Base-by-base conservation (phyloP, 371 early-diverging fungal genomes). In the Thermomucor indicae-seudaticae region DNA sequence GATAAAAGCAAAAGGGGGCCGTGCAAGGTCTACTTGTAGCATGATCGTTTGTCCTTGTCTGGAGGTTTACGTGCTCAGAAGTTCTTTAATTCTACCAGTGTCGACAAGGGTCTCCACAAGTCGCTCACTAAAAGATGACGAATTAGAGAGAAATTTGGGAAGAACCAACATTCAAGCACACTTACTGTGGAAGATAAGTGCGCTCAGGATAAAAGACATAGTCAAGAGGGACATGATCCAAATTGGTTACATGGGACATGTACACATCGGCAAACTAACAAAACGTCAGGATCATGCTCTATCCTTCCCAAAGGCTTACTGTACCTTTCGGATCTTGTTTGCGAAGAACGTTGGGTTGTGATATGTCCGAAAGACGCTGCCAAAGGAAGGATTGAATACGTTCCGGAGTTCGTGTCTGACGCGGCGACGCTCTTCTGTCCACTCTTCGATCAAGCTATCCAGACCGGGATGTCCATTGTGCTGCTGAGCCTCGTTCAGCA, bases 141-240 rank as follows among this genome's bases (percentile, higher is more conserved):
- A 34, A 30, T 32, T 14, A 35, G 27, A 28, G 3, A 25, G n/a
- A 8, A 16, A 6, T n/a, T 34, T 20, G 38, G 7, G 16, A 27
- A 40, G 6, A 39, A 17, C 6, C 6, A 2, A 20, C 12, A 24
- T 28, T 45, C 32, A 17, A 40, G 27, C 0, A 32, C 17, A 60
- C 67, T 67, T 81, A 82, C 66, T 86, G 84, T 7, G 84, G 84
- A 41, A 84, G 65, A 37, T 78, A 75, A 35, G 72, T 66, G 1
- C 84, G 72, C 31, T 80, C 73, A 0, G 84, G 86, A 53, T 84
- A 84, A 51, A 84, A 86, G 0, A 77, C 67, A 67, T 76, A 83
- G 56, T 86, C 79, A 4, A 77, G 57, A 0, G 83, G 73, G 37
- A 82, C 67, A 23, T 64, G 53, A 6, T 72, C 70, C 48, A 86